Percentiles rank a stretch among this genome's conserved stretches.
Evolutionary conservation across 371 early-diverging fungal genomes (phyloP).

Genomic region (Lichtheimia ramosa): DNA sequence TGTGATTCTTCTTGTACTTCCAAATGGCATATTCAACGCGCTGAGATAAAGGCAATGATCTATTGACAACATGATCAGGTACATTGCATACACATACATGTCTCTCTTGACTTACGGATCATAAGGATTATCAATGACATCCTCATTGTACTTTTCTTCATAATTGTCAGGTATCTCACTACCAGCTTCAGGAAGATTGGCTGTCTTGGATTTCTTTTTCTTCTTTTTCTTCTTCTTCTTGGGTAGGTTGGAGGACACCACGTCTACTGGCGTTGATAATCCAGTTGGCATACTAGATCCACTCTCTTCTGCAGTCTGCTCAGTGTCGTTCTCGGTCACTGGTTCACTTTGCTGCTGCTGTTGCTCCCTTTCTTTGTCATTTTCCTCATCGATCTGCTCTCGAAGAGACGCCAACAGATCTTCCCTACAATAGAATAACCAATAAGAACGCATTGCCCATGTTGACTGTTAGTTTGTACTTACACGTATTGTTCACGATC

Average conservation of each 20-base stretch:
- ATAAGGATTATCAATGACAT: slow-evolving; percentile 41
- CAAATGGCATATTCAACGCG: slow-evolving; percentile 60
- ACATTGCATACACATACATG: too few species aligned
- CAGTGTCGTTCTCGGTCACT: background rate
- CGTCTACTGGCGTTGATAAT: slow-evolving; percentile 31
- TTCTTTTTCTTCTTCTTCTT: slow-evolving; percentile 59
- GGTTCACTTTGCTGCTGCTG: background rate
- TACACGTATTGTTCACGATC: slow-evolving; percentile 13
- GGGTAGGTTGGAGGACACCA: slow-evolving; percentile 27
- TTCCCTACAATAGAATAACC: slow-evolving; percentile 1
- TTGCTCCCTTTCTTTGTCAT: slow-evolving; percentile 7
- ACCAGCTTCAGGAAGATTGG: slow-evolving; percentile 58
- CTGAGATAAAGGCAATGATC: slow-evolving; percentile 33
- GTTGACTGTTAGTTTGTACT: background rate
- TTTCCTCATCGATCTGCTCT: slow-evolving; percentile 3
- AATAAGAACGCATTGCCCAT: background rate
- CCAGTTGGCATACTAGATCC: slow-evolving; percentile 16
- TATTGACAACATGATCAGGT: too few species aligned
- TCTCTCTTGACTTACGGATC: slow-evolving; percentile 27
- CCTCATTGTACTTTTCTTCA: slow-evolving; percentile 42
- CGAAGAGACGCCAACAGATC: slow-evolving; percentile 12
- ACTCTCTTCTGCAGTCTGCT: background rate
- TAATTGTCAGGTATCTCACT: slow-evolving; percentile 36
- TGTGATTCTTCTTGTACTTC: slow-evolving; percentile 58
- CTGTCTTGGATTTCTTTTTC: slow-evolving; percentile 51